Base-by-base conservation (phyloP, 768 basidiomycete species). In the Daedalea quercina region DNA sequence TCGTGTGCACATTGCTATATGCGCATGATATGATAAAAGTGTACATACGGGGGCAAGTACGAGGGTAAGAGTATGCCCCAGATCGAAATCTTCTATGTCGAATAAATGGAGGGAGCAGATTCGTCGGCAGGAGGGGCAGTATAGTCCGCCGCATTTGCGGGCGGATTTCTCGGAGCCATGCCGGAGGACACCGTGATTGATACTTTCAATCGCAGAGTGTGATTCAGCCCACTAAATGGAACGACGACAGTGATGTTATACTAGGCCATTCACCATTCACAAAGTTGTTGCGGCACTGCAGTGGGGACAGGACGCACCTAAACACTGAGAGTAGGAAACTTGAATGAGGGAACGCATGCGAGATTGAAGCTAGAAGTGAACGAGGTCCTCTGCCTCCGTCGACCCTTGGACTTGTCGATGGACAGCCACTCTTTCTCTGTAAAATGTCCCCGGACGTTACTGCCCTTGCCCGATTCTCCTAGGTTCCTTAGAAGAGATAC, bases 331-430 rank as follows among this genome's bases (percentile, higher is more conserved):
- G 22, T 57, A 1, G 26, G 24, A 1, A 33, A 13, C 34, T 23
- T 12, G 42, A 61, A 56, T 17, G 60, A 44, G 11, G 57, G 57
- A 24, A 56, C 47, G 25, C 51, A 54, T 19, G 51, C 37, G 20
- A 59, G 50, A n/a, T 17, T 22, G 26, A 61, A 44, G 17, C 33
- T 34, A 34, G 53, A 55, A 13, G 47, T n/a, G 31, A 61, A 54
- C 7, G 51, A 34, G 15, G 40, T 50, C 3, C 45, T 33, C 51
- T 61, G 60, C 22, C 53, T 54, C 60, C 60, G 59, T 33, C 12
- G 3, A 3, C 60, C 60, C n/a, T 41, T 48, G 26, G 31, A 40
- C 19, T 44, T 35, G 2, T 47, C 50, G 7, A 24, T 34, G 19
- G 54, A 42, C 13, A 49, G 19, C 54, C 51, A 53, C 31, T 45